Evolutionary conservation across 106 monocot species (phyloP).

Genomic region (Acorus gramineus): DNA sequence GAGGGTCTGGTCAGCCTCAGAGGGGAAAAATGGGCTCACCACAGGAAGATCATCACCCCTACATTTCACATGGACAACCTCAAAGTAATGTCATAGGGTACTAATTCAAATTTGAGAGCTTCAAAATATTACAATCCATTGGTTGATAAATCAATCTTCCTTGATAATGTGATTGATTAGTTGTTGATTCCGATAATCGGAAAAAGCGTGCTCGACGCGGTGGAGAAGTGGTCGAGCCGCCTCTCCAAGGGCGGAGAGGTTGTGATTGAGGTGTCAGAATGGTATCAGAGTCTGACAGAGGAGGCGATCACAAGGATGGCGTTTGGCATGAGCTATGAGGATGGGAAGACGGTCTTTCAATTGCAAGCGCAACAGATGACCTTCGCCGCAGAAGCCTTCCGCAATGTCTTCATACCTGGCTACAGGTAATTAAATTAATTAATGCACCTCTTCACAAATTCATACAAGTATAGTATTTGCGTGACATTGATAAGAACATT

Average conservation of each 20-base stretch:
- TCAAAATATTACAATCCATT: background rate
- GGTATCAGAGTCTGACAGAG: constrained; percentile 18
- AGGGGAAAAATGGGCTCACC: constrained; percentile 83
- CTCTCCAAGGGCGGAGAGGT: constrained; percentile 36
- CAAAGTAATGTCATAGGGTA: constrained; percentile 24
- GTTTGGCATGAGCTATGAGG: constrained; percentile 21
- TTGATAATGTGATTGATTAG: constrained; percentile 12
- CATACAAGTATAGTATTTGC: too few relatives aligned
- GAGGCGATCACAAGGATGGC: constrained; percentile 21
- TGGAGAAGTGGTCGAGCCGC: constrained; percentile 32
- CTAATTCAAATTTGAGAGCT: background rate
- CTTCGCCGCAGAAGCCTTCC: constrained; percentile 80
- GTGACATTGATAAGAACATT: too few relatives aligned
- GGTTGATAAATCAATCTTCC: background rate
- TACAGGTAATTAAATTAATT: constrained; percentile 54
- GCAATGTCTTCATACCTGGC: constrained; percentile 68
- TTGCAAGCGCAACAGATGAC: constrained; percentile 75
- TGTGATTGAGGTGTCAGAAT: constrained; percentile 45
- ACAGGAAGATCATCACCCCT: constrained; percentile 69
- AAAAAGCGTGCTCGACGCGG: constrained; percentile 56
- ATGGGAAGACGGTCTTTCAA: constrained; percentile 40
- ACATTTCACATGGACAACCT: constrained; percentile 90
- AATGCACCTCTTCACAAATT: too few relatives aligned
- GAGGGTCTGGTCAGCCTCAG: constrained; percentile 77
- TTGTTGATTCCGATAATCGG: constrained; percentile 56